Percentiles rank a stretch among this genome's conserved stretches.
These are phyloP conservation scores for Piper betle DNA, from an alignment of 164 flowering plant genomes.

Conservation along the genomic window DNA sequence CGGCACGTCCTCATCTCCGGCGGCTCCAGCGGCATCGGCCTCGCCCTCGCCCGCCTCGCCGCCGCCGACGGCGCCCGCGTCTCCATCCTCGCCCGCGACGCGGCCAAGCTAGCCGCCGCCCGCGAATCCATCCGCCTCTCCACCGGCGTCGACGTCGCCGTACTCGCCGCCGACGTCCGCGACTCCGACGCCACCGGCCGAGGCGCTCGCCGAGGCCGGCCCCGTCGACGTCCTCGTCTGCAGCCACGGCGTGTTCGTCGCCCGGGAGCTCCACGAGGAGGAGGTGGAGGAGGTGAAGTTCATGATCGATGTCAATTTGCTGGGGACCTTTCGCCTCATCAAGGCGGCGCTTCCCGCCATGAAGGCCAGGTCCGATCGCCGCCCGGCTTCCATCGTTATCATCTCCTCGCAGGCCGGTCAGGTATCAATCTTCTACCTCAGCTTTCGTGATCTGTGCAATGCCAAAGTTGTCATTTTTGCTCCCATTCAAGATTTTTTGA, in stretches of 20 bases:
- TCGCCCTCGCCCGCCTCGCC: conserved; percentile 66
- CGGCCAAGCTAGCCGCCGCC: conserved; percentile 52
- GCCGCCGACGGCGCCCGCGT: conserved; percentile 74
- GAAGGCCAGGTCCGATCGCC: conserved; percentile 39
- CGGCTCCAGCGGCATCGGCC: conserved; percentile 94
- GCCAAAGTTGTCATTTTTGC: background rate
- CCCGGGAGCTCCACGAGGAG: conserved; percentile 54
- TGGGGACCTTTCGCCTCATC: conserved; percentile 66
- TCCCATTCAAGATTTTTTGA: background rate
- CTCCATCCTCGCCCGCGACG: conserved; percentile 71
- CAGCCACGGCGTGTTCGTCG: conserved; percentile 66
- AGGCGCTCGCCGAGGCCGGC: conserved; percentile 48
- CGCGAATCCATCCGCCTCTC: conserved; percentile 42
- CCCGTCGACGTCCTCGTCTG: conserved; percentile 62
- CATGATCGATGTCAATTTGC: conserved; percentile 76
- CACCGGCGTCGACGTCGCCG: conserved; percentile 53
- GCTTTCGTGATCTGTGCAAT: too few relatives aligned
- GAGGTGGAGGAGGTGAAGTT: conserved; percentile 50
- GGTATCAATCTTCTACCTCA: conserved; percentile 21
- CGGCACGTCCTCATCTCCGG: conserved; percentile 93
- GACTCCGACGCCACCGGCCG: conserved; percentile 39
- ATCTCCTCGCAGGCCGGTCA: conserved; percentile 94
- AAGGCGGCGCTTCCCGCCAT: conserved; percentile 77
- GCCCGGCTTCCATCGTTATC: conserved; percentile 69
- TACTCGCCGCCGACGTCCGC: conserved; percentile 64